Percentiles rank a stretch among this genome's conserved stretches.
phyloP scores from a whole-genome alignment of 2,329 filamentous ascomycete genomes.

The Cercospora sp. region DNA sequence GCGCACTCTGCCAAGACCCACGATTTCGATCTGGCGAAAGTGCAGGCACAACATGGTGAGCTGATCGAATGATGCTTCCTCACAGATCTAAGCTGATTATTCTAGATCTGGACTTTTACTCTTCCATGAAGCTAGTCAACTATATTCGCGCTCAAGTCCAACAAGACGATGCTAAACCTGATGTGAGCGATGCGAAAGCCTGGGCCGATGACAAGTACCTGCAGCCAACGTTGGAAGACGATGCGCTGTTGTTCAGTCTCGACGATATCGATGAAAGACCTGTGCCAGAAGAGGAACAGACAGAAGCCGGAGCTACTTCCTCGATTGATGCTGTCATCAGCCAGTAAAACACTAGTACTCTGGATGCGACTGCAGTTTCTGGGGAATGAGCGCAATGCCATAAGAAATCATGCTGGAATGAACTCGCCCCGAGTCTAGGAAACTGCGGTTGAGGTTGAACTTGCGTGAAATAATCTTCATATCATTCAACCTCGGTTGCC shows the following conservation, averaged over 20 bases:
- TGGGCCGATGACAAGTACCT: constrained; percentile 80
- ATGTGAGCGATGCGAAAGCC: constrained; percentile 59
- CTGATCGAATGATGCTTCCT: constrained; percentile 1
- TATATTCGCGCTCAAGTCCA: constrained; percentile 48
- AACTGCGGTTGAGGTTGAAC: not conserved
- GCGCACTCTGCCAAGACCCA: constrained; percentile 42
- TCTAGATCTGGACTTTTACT: constrained; percentile 48
- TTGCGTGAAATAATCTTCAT: not conserved
- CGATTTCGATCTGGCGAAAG: constrained; percentile 44
- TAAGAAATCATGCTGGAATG: not conserved
- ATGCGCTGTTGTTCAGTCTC: constrained; percentile 82
- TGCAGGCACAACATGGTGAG: constrained; percentile 42
- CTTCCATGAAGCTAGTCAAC: constrained; percentile 51
- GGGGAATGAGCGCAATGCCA: not conserved
- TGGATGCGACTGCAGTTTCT: not conserved
- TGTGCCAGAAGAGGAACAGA: constrained; percentile 19
- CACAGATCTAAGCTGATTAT: not conserved
- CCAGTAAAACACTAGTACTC: not conserved
- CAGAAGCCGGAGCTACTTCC: constrained; percentile 11
- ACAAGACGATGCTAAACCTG: constrained; percentile 47
- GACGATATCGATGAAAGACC: constrained; percentile 66
- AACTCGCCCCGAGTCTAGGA: not conserved
- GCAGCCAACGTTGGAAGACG: constrained; percentile 82
- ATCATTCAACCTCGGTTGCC: not conserved
- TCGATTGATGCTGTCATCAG: constrained; percentile 10